A percentile compares a stretch with the other conserved stretches of the same genome.
These are phyloP conservation scores for Cyberlindnera mycetangii DNA, from an alignment of 805 yeast genomes.

Conservation along the genomic window DNA sequence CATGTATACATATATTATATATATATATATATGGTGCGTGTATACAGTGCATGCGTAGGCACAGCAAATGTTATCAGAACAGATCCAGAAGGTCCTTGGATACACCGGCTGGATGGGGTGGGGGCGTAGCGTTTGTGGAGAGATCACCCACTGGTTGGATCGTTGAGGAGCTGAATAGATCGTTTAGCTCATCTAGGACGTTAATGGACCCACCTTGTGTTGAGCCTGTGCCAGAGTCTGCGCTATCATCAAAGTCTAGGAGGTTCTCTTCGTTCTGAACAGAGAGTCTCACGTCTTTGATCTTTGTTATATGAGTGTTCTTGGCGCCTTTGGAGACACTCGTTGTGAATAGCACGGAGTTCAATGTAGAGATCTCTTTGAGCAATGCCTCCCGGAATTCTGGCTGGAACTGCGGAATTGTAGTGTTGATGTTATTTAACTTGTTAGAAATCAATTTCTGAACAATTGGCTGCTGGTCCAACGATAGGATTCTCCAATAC, in stretches of 20 bases:
- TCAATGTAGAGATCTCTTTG: conserved; percentile 74
- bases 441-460: conserved; percentile 53
- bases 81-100: conserved; percentile 23
- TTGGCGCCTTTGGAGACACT: conserved; percentile 41
- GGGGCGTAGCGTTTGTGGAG: conserved; percentile 11
- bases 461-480: conserved; percentile 35
- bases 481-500: conserved; percentile 74
- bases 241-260: conserved; percentile 69
- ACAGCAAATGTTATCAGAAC: conserved; percentile 8
- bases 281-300: conserved; percentile 73
- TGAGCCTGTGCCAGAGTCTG: conserved; percentile 13
- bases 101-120: conserved; percentile 1
- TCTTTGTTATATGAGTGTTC: conserved; percentile 45
- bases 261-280: conserved; percentile 85
- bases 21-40: no score
- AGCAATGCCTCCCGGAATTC: conserved; percentile 64
- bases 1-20: no score
- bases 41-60: not conserved
- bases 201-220: conserved; percentile 30
- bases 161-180: conserved; percentile 50
- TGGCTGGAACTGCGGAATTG: conserved; percentile 70
- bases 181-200: conserved; percentile 72
- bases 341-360: conserved; percentile 89
- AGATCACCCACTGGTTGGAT: conserved; percentile 24
- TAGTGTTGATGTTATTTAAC: conserved; percentile 69